These are phyloP conservation scores for Paramecium sonneborni DNA, from an alignment of 73 alveolate species.

Conservation along the genomic window DNA sequence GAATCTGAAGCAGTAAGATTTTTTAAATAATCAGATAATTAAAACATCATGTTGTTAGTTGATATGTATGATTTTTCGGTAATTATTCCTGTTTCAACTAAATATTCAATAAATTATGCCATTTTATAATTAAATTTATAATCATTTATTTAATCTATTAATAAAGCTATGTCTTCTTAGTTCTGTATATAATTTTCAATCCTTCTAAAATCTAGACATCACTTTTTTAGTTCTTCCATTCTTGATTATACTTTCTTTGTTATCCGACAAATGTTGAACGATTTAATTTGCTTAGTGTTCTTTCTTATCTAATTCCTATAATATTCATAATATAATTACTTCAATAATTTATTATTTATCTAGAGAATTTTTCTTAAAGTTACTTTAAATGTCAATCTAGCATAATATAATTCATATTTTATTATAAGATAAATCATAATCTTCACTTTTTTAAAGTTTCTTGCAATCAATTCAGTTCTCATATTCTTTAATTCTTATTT, in stretches of 20 bases:
- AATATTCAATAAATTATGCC: constrained; percentile 28
- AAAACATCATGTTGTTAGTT: not conserved
- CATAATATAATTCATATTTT: not conserved
- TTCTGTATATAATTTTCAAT: not conserved
- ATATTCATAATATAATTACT: not conserved
- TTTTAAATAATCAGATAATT: constrained; percentile 34
- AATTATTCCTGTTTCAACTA: constrained; percentile 7
- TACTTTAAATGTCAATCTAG: not conserved
- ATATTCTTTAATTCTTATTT: constrained; percentile 4
- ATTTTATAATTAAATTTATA: not conserved
- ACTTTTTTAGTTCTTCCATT: not conserved
- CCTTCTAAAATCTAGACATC: not conserved
- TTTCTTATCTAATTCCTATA: not conserved
- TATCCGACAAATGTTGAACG: not conserved
- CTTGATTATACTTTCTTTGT: not conserved
- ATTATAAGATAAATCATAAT: not conserved
- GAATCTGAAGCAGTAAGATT: constrained; percentile 24
- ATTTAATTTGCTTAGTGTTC: not conserved
- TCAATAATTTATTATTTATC: constrained; percentile 1
- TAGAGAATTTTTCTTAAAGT: not conserved
- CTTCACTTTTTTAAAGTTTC: not conserved
- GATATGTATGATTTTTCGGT: not conserved
- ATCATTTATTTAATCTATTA: constrained; percentile 4
- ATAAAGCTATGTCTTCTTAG: not conserved
- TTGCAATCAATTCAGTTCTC: not conserved